Percentiles rank a stretch among this genome's conserved stretches.
These are phyloP conservation scores for Termitomyces eurrhizus DNA, from an alignment of 768 basidiomycete genomes.

Conservation along the genomic window DNA sequence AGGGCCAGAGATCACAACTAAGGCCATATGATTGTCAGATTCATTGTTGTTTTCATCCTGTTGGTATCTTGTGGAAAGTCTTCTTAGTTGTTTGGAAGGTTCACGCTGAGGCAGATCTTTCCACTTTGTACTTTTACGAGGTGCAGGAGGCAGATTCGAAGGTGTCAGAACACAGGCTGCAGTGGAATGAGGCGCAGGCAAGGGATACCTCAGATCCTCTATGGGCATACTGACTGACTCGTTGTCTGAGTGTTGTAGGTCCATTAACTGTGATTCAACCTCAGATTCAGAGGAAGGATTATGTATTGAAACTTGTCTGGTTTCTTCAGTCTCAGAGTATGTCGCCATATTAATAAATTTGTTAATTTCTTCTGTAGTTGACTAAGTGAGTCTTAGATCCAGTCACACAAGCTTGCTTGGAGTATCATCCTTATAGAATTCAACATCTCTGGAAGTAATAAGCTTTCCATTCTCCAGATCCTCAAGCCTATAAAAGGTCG, in stretches of 20 bases:
- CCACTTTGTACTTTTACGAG: background rate
- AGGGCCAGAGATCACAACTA: background rate
- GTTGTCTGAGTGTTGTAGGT: too few relatives aligned
- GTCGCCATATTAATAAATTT: background rate
- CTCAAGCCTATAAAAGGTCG: too few relatives aligned
- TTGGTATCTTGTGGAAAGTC: background rate
- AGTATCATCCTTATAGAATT: background rate
- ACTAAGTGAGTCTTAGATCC: background rate
- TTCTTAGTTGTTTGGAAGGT: background rate
- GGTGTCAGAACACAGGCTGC: too few relatives aligned
- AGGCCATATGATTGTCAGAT: background rate
- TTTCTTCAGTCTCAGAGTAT: background rate
- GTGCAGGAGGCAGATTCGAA: background rate
- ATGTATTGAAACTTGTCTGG: background rate
- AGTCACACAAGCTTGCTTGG: background rate
- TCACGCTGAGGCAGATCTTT: background rate
- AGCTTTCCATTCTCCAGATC: too few relatives aligned
- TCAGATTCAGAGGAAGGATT: too few relatives aligned
- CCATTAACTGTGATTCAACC: background rate
- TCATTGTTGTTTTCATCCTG: background rate
- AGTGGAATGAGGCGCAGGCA: too few relatives aligned
- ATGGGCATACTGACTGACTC: background rate
- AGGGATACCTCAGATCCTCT: too few relatives aligned
- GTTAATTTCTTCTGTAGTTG: background rate
- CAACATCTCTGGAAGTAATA: too few relatives aligned